A percentile compares a stretch with the other conserved stretches of the same genome.
These are phyloP conservation scores for Malania oleifera DNA, from an alignment of 164 flowering plant species.

Conservation along the genomic window DNA sequence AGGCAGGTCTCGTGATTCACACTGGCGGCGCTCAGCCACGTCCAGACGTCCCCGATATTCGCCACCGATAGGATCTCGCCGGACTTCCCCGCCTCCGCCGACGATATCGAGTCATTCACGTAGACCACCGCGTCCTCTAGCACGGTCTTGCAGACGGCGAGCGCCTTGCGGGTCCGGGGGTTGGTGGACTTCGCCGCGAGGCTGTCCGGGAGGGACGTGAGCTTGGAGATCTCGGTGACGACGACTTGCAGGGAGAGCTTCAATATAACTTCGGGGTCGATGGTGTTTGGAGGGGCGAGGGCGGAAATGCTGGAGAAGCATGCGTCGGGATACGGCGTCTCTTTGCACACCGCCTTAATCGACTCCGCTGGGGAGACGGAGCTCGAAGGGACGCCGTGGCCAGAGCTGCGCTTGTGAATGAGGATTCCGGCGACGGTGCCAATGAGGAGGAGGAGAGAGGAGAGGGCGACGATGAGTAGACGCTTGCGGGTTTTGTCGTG, in stretches of 20 bases:
- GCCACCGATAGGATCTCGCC: slow-evolving; percentile 25
- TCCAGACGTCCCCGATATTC: slow-evolving; percentile 44
- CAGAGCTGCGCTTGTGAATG: slow-evolving; percentile 19
- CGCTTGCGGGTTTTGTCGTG: slow-evolving; percentile 58
- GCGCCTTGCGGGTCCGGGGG: slow-evolving; percentile 20
- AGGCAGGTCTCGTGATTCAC: slow-evolving; percentile 63
- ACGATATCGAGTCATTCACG: slow-evolving; percentile 42
- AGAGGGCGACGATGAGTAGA: slow-evolving; percentile 37
- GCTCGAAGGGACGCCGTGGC: not conserved
- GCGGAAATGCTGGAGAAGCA: slow-evolving; percentile 40
- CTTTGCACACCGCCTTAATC: slow-evolving; percentile 39
- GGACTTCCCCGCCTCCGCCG: slow-evolving; percentile 21
- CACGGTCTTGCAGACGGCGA: slow-evolving; percentile 38
- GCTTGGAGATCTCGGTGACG: slow-evolving; percentile 29
- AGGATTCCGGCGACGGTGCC: slow-evolving; percentile 38
- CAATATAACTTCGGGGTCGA: slow-evolving; percentile 39
- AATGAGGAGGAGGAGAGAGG: slow-evolving; percentile 44
- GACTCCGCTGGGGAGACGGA: slow-evolving; percentile 14
- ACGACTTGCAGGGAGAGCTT: slow-evolving; percentile 43
- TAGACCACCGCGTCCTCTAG: slow-evolving; percentile 43
- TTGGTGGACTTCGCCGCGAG: slow-evolving; percentile 18
- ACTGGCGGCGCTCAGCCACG: slow-evolving; percentile 66
- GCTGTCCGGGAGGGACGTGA: slow-evolving; percentile 22
- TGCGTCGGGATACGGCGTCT: slow-evolving; percentile 39
- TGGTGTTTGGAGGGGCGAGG: slow-evolving; percentile 9